phyloP scores from a whole-genome alignment of 495 filamentous ascomycete species.

The Aspergillus egyptiacus region DNA sequence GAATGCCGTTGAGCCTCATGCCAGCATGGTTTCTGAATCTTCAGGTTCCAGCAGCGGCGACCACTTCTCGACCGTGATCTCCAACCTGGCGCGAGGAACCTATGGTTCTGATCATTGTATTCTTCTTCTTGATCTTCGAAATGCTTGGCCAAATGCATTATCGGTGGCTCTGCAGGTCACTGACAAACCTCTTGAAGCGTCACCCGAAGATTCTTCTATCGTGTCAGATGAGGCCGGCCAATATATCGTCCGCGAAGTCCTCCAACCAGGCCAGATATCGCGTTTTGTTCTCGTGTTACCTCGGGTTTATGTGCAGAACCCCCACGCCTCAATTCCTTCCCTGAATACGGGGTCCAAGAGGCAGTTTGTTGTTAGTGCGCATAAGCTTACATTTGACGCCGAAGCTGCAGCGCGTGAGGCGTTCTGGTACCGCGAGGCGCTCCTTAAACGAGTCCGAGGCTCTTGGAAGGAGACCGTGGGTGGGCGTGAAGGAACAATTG shows the following conservation, averaged over 20 bases:
- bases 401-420: constrained; percentile 75
- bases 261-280: constrained; percentile 72
- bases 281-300: constrained; percentile 72
- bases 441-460: constrained; percentile 65
- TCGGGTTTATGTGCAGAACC: constrained; percentile 68
- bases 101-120: constrained; percentile 65
- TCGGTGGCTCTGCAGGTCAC: constrained; percentile 50
- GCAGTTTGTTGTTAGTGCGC: constrained; percentile 83
- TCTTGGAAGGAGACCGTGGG: constrained; percentile 62
- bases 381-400: constrained; percentile 68
- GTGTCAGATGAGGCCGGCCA: constrained; percentile 18
- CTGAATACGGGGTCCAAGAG: constrained; percentile 66
- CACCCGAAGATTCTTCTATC: not conserved
- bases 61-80: constrained; percentile 37
- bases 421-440: constrained; percentile 87
- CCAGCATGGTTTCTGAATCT: constrained; percentile 6
- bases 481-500: constrained; percentile 59
- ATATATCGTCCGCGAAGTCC: constrained; percentile 50
- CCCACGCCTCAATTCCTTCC: constrained; percentile 70
- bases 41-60: constrained; percentile 22
- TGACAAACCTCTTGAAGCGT: constrained; percentile 23
- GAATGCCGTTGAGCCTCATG: constrained; percentile 1
- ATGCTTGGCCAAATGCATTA: constrained; percentile 77
- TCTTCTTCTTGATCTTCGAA: constrained; percentile 76
- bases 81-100: constrained; percentile 33